Percentiles rank a stretch among this genome's conserved stretches.
phyloP scores from a whole-genome alignment of 2,329 filamentous ascomycete species.

The Calonectria crousiana region DNA sequence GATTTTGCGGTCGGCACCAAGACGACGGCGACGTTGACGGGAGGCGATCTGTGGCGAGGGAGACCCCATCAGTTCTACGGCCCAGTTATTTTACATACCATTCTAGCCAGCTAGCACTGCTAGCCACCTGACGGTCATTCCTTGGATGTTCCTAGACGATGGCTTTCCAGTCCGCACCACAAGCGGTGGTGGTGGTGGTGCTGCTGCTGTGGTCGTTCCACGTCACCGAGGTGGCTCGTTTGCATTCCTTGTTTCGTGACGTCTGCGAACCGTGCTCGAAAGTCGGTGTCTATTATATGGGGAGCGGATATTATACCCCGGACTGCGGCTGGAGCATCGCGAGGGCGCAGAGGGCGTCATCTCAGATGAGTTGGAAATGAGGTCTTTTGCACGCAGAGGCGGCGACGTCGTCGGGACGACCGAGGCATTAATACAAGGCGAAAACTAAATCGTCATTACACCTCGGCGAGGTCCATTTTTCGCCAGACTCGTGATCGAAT shows the following conservation, averaged over 20 bases:
- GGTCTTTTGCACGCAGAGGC: background rate
- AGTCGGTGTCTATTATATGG: slow-evolving; percentile 39
- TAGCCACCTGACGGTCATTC: background rate
- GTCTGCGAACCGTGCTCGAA: slow-evolving; percentile 28
- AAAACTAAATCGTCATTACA: slow-evolving; percentile 1
- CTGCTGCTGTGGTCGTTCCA: slow-evolving; percentile 1
- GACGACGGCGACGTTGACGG: background rate
- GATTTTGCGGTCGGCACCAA: slow-evolving; percentile 9
- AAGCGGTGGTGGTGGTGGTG: background rate
- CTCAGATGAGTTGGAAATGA: slow-evolving; percentile 13
- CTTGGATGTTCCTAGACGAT: background rate
- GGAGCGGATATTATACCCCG: slow-evolving; percentile 25
- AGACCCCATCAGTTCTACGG: slow-evolving; percentile 33
- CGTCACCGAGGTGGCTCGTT: slow-evolving; percentile 21
- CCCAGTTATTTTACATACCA: slow-evolving; percentile 35
- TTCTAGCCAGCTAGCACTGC: slow-evolving; percentile 1
- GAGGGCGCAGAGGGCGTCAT: background rate
- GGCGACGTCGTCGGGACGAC: slow-evolving; percentile 16
- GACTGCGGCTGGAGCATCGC: slow-evolving; percentile 15
- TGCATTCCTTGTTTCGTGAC: slow-evolving; percentile 22
- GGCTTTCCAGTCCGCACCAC: background rate
- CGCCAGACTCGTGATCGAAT: slow-evolving; percentile 32
- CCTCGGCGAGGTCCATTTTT: background rate
- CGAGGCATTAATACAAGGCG: slow-evolving; percentile 22
- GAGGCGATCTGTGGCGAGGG: slow-evolving; percentile 24